phyloP scores from a whole-genome alignment of 371 early-diverging fungal genomes.

The Apophysomyces sp. region DNA sequence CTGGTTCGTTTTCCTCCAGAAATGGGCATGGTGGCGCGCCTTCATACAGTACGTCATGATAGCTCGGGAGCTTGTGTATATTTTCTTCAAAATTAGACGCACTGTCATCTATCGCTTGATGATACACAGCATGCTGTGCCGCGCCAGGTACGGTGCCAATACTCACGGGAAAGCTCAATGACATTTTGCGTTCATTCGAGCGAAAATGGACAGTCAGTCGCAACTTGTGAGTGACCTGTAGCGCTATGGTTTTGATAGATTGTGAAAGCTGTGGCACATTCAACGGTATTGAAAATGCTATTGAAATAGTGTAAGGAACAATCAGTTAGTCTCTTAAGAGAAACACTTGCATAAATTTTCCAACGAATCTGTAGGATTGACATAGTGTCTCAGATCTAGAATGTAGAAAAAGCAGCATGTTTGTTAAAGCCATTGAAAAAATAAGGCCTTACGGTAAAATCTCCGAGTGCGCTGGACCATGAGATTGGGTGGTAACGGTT shows the following conservation, averaged over 20 bases:
- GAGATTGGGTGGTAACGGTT: neutral
- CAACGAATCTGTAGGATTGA: neutral
- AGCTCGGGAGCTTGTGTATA: constrained; percentile 6
- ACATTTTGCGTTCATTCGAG: constrained; percentile 12
- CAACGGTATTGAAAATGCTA: neutral
- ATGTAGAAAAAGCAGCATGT: neutral
- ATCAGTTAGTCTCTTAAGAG: neutral
- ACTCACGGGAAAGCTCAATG: constrained; percentile 15
- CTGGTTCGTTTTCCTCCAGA: constrained; percentile 13
- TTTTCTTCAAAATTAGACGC: constrained; percentile 1
- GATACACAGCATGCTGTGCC: neutral
- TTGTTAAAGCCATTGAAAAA: too few species aligned
- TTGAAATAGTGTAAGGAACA: neutral
- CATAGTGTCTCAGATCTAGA: neutral
- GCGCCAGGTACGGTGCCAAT: constrained; percentile 13
- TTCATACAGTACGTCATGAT: constrained; percentile 20
- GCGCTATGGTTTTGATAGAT: constrained; percentile 7
- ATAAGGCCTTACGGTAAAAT: constrained; percentile 1
- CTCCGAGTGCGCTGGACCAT: constrained; percentile 1
- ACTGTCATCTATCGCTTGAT: neutral
- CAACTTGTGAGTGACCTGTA: constrained; percentile 16
- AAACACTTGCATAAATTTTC: neutral
- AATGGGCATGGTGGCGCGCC: constrained; percentile 21
- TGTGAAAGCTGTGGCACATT: constrained; percentile 8
- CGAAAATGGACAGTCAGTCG: constrained; percentile 14